A percentile compares a stretch with the other conserved stretches of the same genome.
Evolutionary conservation across 2,329 filamentous ascomycete genomes (phyloP).

Genomic region (Fusarium sp.): DNA sequence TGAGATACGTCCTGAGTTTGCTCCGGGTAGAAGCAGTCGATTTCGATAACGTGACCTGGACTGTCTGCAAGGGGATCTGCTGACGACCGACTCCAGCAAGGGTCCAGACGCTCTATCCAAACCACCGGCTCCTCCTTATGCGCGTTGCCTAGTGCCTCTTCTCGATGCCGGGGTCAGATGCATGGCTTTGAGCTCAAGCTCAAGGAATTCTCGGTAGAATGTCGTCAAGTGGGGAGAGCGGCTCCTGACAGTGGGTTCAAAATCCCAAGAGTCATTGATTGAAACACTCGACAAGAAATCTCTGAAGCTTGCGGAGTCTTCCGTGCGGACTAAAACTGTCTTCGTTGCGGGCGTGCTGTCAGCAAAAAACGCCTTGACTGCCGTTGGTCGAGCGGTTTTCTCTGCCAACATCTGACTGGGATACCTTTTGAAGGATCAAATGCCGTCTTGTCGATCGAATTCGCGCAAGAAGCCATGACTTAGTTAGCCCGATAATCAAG

Average conservation of each 20-base stretch:
- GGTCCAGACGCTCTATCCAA: conserved; percentile 10
- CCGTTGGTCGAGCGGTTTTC: background rate
- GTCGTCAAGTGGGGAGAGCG: background rate
- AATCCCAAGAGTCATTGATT: background rate
- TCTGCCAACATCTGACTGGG: background rate
- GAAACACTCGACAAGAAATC: background rate
- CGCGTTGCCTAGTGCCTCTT: conserved; percentile 2
- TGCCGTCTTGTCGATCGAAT: background rate
- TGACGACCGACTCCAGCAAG: conserved; percentile 12
- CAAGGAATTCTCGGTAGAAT: background rate
- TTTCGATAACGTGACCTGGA: conserved; percentile 41
- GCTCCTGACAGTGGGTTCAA: background rate
- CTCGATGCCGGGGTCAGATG: conserved; percentile 1
- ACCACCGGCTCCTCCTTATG: conserved; percentile 17
- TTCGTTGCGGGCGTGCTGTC: background rate
- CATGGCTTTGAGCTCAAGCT: background rate
- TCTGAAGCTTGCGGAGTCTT: background rate
- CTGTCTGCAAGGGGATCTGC: conserved; percentile 35
- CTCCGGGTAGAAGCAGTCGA: conserved; percentile 16
- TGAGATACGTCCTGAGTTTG: conserved; percentile 6
- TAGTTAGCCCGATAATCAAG: background rate
- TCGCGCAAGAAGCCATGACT: background rate
- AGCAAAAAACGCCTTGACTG: background rate
- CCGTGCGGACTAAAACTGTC: background rate
- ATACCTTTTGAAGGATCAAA: background rate